Evolutionary conservation across 139 green algal genomes (phyloP).

Genomic region (Chlamydomonas incerta): DNA sequence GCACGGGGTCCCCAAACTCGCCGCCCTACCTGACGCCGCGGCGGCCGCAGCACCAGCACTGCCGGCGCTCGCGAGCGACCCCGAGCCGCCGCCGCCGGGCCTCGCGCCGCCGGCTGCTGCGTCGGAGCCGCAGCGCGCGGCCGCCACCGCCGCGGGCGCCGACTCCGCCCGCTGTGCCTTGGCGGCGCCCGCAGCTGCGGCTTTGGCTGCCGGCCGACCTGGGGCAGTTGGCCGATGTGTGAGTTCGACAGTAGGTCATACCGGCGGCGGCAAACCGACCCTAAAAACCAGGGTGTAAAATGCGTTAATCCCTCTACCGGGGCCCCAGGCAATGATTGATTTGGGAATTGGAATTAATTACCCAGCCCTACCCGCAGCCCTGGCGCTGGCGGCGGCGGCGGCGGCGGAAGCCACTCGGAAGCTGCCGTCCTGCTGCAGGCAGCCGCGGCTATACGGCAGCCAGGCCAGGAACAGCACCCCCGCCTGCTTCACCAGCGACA

Average conservation of each 20-base stretch:
- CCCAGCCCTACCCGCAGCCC: neutral
- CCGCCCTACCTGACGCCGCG: neutral
- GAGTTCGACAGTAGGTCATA: too few relatives aligned
- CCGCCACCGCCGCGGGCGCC: too few relatives aligned
- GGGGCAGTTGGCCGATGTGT: neutral
- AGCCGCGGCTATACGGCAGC: constrained; percentile 64
- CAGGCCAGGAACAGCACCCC: constrained; percentile 81
- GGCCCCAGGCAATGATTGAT: too few relatives aligned
- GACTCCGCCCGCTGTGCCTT: too few relatives aligned
- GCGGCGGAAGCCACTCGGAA: constrained; percentile 35
- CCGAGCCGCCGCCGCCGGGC: too few relatives aligned
- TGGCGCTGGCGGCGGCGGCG: neutral
- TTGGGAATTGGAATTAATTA: too few relatives aligned
- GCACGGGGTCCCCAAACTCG: too few relatives aligned
- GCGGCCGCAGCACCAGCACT: neutral
- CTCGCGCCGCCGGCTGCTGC: too few relatives aligned
- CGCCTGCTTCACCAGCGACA: constrained; percentile 79
- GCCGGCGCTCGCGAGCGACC: neutral
- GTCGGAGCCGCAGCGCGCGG: too few relatives aligned
- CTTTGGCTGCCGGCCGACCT: neutral
- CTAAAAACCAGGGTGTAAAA: too few relatives aligned
- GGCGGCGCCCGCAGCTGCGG: neutral
- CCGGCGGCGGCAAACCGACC: too few relatives aligned
- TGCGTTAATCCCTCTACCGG: too few relatives aligned
- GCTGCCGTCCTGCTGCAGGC: constrained; percentile 55